Evolutionary conservation across 441 rosid species (phyloP).

Genomic region (Populus hybrid): DNA sequence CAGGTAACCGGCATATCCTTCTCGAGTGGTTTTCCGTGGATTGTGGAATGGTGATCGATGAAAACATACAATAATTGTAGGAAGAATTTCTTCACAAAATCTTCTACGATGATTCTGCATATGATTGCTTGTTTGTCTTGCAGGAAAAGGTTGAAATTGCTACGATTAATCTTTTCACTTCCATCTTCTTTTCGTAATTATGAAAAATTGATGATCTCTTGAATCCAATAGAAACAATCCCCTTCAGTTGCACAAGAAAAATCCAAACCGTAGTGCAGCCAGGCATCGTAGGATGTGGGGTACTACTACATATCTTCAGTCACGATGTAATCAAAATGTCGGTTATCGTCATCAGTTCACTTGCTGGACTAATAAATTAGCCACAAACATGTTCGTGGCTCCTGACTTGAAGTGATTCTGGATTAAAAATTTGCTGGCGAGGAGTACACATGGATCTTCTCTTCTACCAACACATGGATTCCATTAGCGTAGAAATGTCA

Average conservation of each 20-base stretch:
- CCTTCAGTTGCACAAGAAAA: background rate
- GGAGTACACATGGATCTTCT: background rate
- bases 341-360: background rate
- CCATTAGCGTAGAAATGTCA: conserved; percentile 26
- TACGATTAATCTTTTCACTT: no score
- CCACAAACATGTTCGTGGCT: background rate
- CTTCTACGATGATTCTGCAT: conserved; percentile 4
- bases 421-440: background rate
- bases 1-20: background rate
- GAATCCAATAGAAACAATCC: background rate
- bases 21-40: background rate
- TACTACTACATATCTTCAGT: background rate
- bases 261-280: background rate
- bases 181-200: background rate
- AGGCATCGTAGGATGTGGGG: background rate
- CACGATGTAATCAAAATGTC: background rate
- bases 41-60: background rate
- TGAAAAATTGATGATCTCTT: background rate
- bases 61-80: background rate
- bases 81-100: background rate
- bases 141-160: background rate
- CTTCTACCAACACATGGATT: conserved; percentile 9
- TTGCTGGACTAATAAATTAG: background rate
- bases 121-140: conserved; percentile 3
- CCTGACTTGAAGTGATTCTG: background rate